These are phyloP conservation scores for Remersonia thermophila DNA, from an alignment of 2,329 filamentous ascomycete genomes.

Conservation along the genomic window DNA sequence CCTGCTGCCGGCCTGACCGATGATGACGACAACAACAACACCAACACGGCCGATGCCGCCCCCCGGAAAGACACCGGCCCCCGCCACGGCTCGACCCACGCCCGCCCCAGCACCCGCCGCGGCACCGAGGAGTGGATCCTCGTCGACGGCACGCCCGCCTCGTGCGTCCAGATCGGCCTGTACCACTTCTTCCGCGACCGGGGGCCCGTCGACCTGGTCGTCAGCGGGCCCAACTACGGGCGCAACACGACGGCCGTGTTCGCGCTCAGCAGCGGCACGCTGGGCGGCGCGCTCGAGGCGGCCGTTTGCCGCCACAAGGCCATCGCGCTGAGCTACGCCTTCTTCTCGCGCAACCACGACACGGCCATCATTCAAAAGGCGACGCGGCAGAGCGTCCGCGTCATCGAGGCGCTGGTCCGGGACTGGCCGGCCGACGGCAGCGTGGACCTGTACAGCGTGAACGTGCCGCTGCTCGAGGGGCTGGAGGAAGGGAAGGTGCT, in stretches of 20 bases:
- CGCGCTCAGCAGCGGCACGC: constrained; percentile 62
- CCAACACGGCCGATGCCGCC: not conserved
- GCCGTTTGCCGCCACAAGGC: constrained; percentile 57
- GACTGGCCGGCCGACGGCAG: constrained; percentile 57
- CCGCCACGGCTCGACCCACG: constrained; percentile 53
- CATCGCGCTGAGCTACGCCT: constrained; percentile 82
- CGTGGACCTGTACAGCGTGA: constrained; percentile 81
- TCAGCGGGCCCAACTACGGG: constrained; percentile 74
- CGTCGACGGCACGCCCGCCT: constrained; percentile 69
- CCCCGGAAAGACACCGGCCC: constrained; percentile 16
- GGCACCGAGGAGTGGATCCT: constrained; percentile 67
- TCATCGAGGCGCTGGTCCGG: constrained; percentile 66
- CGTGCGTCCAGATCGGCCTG: constrained; percentile 69
- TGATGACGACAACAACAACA: constrained; percentile 1
- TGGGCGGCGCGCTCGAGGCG: constrained; percentile 67
- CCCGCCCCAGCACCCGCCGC: constrained; percentile 33
- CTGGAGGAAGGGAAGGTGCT: constrained; percentile 60
- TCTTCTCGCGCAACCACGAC: constrained; percentile 76
- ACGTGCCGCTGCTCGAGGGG: constrained; percentile 72
- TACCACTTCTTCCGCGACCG: constrained; percentile 66
- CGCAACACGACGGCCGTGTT: constrained; percentile 73
- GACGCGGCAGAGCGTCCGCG: constrained; percentile 56
- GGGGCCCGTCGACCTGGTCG: constrained; percentile 61
- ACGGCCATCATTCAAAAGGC: constrained; percentile 68
- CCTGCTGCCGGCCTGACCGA: constrained; percentile 24